Evolutionary conservation across 306 rosid species (phyloP), one percentile per base, ranked within the genome.

Genomic region (Mimosa pudica): DNA sequence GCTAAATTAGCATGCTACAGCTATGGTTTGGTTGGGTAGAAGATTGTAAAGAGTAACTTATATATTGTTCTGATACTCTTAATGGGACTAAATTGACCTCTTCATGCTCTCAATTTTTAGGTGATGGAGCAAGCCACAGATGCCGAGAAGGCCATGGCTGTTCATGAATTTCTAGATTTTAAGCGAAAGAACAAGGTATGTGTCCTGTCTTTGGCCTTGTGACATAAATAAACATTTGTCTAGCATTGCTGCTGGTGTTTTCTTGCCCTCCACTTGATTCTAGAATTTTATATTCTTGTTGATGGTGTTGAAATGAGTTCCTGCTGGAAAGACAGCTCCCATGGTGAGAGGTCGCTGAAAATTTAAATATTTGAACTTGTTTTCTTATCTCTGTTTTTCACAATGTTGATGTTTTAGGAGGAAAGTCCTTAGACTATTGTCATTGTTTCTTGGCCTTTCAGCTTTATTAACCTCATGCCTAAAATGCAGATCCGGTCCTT

Each of bases 121-220:
- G 99, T 96, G 79, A 93, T 96, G 98, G 99, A 96, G 87, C 91
- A 82, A 86, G 98, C 99, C 63, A 96, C 97, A 13, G 99, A 96
- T 79, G 90, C 93, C 5, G 99, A 96, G 83, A 96, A 96, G 86
- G 87, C 93, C 80, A 96, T 96, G 99, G 80, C 88, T 76, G 97
- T 96, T 68, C 76, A 84, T 10, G 94, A 89, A 87, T 96, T 96
- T 90, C 97, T 96, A 87, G 99, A 96, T 89, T 93, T 86, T 79
- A 96, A 90, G 81, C 96, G 99, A 71, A 91, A 88, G 89, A 96
- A 93, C 79, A 96, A 96, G 99, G 99, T 96, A 77, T 11, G 20
- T 6, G 14, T 11, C 54, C 79, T 69, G 70, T 80, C 71, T 51
- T 20, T 76, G 52, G 46, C 82, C 35, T 49, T 20, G 70, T 67